phyloP scores from a whole-genome alignment of 129 eudicot species.

The Artemisia annua region DNA sequence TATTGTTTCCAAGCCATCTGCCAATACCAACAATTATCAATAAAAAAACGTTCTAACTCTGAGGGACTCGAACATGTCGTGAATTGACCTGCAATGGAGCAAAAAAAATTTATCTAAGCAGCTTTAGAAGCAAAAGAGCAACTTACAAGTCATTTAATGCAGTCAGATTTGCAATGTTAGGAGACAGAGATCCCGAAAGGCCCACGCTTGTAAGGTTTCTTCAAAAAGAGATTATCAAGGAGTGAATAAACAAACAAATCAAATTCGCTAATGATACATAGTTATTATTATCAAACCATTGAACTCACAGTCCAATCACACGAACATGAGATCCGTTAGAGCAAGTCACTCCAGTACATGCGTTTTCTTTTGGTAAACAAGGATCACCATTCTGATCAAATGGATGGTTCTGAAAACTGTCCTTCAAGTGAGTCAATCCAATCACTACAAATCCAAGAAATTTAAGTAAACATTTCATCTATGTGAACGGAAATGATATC shows the following conservation, averaged over 20 bases:
- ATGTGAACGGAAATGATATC: background rate
- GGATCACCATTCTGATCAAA: constrained; percentile 97
- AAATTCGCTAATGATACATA: background rate
- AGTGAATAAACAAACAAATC: constrained; percentile 11
- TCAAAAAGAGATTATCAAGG: constrained; percentile 18
- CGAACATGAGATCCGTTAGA: constrained; percentile 65
- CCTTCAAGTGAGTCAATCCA: constrained; percentile 57
- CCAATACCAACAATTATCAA: constrained; percentile 18
- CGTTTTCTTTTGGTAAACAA: constrained; percentile 72
- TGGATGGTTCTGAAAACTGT: constrained; percentile 73
- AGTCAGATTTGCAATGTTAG: constrained; percentile 59
- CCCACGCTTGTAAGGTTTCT: constrained; percentile 75
- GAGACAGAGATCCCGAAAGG: constrained; percentile 67
- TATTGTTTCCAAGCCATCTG: constrained; percentile 83
- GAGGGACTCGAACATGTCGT: background rate
- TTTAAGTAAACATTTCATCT: background rate
- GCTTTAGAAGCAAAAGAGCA: constrained; percentile 11
- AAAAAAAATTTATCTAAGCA: background rate
- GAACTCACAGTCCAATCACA: constrained; percentile 65
- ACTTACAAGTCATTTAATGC: constrained; percentile 65
- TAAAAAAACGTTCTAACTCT: constrained; percentile 5
- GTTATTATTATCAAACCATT: background rate
- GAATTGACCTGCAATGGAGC: background rate
- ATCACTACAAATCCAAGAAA: constrained; percentile 44
- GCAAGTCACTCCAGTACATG: constrained; percentile 92